Percentiles rank a stretch among this genome's conserved stretches.
Evolutionary conservation across 495 filamentous ascomycete genomes (phyloP).

Genomic region (Arthonia radiata): DNA sequence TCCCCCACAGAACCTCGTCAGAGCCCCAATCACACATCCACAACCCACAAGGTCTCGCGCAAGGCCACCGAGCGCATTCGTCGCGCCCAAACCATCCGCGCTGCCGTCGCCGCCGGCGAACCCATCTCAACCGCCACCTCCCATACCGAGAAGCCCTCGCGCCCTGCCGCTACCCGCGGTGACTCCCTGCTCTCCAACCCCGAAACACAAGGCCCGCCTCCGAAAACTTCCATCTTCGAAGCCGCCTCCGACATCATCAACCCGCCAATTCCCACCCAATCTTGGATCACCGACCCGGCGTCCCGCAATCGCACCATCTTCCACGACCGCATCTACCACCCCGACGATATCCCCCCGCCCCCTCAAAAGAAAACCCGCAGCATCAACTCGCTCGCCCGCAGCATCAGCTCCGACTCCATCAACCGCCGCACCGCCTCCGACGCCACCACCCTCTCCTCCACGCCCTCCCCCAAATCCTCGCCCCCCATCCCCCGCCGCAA

Average conservation of each 20-base stretch:
- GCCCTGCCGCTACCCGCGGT: slow-evolving; percentile 16
- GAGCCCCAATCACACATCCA: slow-evolving; percentile 11
- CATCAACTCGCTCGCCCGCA: slow-evolving; percentile 15
- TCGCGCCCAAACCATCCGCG: background rate
- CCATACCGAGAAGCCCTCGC: slow-evolving; percentile 3
- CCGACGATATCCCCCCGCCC: slow-evolving; percentile 74
- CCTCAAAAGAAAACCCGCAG: slow-evolving; percentile 32
- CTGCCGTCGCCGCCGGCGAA: background rate
- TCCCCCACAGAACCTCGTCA: slow-evolving; percentile 10
- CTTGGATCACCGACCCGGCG: slow-evolving; percentile 61
- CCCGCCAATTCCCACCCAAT: slow-evolving; percentile 56
- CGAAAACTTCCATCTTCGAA: slow-evolving; percentile 81
- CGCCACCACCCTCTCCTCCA: slow-evolving; percentile 45
- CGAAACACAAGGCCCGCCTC: slow-evolving; percentile 36
- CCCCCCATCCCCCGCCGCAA: slow-evolving; percentile 51
- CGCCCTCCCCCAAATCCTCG: slow-evolving; percentile 83
- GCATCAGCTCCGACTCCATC: slow-evolving; percentile 13
- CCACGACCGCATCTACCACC: slow-evolving; percentile 87
- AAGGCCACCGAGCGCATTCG: too few relatives aligned
- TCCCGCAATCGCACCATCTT: slow-evolving; percentile 81
- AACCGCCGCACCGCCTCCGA: background rate
- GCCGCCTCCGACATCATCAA: slow-evolving; percentile 78
- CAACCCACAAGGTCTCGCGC: background rate
- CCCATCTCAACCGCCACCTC: slow-evolving; percentile 5
- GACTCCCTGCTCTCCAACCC: slow-evolving; percentile 21